Evolutionary conservation across 2,329 filamentous ascomycete genomes (phyloP), one percentile per base, ranked within the genome.

Genomic region (Xylariaceae sp.): DNA sequence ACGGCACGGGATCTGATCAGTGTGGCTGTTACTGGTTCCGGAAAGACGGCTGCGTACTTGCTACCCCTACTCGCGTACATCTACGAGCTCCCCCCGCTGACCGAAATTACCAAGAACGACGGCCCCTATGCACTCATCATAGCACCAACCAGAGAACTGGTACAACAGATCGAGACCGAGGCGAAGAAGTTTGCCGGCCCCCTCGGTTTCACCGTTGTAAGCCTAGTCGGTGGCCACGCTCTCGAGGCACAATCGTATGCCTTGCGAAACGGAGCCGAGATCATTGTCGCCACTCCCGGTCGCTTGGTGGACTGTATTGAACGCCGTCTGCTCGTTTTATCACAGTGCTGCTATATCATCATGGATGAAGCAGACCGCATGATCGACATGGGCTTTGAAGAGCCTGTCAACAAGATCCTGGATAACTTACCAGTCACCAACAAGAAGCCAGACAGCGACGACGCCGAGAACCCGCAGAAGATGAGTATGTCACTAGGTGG

Each of bases 301-400:
- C 89, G 92, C 72, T 75, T 98, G 1, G 85, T 96, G 7, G 92
- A 98, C 65, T 96, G 89, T 60, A 92, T 98, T 48, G 92, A 98
- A 60, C 77, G 92, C 13, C 81, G 90, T 21, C 77, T 96, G 19
- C 71, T 96, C 2, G 90, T 98, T 2, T 75, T 96, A 30, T 80
- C 80, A n/a, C 92, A 96, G 61, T 96, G 92, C 60, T 94, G 89
- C 64, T 96, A 96, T 63, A 77, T 96, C 36, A 94, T 98, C 61
- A 95, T 98, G 90, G 92, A 98, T 58, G 92, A 98, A 72, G 92
- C 92, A 23, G 92, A 98, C 63, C 84, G 90, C 35, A 98, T 98
- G 92, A 94, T 98, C 44, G 92, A 98, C 56, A 77, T 96, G 40
- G 92, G 92, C 29, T 98, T 98, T 57, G 92, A 98, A 62, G 92